Conservation (phyloP, 1,139 yeast genomes). For the Magnusiomyces magnusii region DNA sequence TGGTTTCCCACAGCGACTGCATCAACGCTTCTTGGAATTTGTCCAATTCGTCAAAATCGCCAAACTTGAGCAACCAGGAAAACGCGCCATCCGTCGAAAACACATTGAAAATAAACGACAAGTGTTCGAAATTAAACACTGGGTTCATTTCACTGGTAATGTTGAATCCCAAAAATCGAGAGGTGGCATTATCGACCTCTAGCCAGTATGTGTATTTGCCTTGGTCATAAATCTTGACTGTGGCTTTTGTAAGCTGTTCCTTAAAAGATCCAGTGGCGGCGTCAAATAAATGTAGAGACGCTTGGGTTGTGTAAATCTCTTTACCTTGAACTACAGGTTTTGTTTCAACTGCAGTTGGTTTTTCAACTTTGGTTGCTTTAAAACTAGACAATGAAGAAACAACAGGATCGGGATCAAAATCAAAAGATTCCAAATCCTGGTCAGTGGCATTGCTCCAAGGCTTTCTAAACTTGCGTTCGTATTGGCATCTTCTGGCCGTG, state of each 20-base stretch:
- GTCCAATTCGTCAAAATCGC: slow-evolving; percentile 36
- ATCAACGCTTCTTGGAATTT: slow-evolving; percentile 48
- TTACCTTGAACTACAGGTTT: slow-evolving; percentile 11
- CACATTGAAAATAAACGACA: slow-evolving; percentile 61
- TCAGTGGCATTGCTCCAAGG: slow-evolving; percentile 28
- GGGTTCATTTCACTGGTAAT: slow-evolving; percentile 53
- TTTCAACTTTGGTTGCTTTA: not conserved
- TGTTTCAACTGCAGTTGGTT: not conserved
- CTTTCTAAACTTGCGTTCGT: slow-evolving; percentile 63
- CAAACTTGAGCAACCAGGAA: slow-evolving; percentile 61
- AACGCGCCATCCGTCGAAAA: slow-evolving; percentile 37
- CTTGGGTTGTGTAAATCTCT: slow-evolving; percentile 17
- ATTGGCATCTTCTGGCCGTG: slow-evolving; percentile 60
- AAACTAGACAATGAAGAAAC: not conserved
- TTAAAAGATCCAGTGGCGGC: slow-evolving; percentile 45
- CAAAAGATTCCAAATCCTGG: slow-evolving; percentile 51
- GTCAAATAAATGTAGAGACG: slow-evolving; percentile 53
- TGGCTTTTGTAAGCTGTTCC: slow-evolving; percentile 35
- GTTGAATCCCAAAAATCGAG: slow-evolving; percentile 38
- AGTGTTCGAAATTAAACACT: slow-evolving; percentile 49
- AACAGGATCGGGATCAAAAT: slow-evolving; percentile 30
- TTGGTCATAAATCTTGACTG: slow-evolving; percentile 40
- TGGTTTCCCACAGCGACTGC: slow-evolving; percentile 53
- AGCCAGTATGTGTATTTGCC: slow-evolving; percentile 50
- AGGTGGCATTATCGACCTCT: slow-evolving; percentile 35